Evolutionary conservation across 78 protist genomes (phyloP).

Genomic region (Emiliania huxleyi): DNA sequence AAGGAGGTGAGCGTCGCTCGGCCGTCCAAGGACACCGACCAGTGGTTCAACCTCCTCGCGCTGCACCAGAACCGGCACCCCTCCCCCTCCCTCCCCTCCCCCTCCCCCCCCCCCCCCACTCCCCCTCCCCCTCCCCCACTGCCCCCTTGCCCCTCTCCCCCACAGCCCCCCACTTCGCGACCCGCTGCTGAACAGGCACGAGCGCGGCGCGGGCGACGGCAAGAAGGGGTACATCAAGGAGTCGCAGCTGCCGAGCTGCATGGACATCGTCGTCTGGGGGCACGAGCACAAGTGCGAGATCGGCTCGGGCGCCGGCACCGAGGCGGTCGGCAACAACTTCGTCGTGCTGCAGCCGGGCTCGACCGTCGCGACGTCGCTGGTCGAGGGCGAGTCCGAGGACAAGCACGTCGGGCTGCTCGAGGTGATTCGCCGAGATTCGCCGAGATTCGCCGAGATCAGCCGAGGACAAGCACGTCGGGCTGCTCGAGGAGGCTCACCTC

Average conservation of each 20-base stretch:
- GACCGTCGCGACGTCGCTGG: constrained; percentile 81
- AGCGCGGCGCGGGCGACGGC: not conserved
- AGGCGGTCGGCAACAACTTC: not conserved
- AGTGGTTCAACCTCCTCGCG: constrained; percentile 90
- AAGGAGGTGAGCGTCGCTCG: constrained; percentile 62
- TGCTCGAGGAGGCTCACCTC: not conserved
- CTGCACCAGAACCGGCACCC: constrained; percentile 84
- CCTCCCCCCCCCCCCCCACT: no score
- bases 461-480: constrained; percentile 63
- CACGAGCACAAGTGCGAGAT: constrained; percentile 88
- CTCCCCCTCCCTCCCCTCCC: no score
- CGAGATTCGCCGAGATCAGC: no score
- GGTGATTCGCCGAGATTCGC: no score
- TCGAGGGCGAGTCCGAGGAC: constrained; percentile 78
- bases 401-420: constrained; percentile 57
- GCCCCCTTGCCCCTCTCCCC: no score
- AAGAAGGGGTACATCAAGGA: constrained; percentile 78
- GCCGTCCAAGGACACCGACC: constrained; percentile 68
- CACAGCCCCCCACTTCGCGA: no score
- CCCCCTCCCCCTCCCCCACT: not conserved
- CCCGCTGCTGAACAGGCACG: not conserved
- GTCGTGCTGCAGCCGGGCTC: constrained; percentile 92
- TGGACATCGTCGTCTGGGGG: constrained; percentile 97
- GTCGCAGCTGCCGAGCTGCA: constrained; percentile 66
- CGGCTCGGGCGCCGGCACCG: not conserved